Percentiles rank a stretch among this genome's conserved stretches.
These are phyloP conservation scores for Talaromyces sp. DNA, from an alignment of 2,329 filamentous ascomycete genomes.

Conservation along the genomic window DNA sequence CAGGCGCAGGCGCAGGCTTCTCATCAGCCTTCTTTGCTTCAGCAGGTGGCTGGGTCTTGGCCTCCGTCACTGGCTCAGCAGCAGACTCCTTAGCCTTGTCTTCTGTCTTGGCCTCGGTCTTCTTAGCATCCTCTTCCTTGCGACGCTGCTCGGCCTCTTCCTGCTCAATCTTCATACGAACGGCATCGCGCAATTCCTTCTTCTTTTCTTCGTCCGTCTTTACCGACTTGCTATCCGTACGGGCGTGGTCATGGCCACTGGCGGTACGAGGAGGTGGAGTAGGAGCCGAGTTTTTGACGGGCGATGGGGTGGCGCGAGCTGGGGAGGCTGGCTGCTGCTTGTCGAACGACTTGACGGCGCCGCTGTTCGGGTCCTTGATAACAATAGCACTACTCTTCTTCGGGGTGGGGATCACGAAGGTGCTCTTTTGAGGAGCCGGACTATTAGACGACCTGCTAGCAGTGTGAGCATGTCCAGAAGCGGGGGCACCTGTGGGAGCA, in stretches of 20 bases:
- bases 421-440: constrained; percentile 57
- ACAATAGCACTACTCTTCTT: constrained; percentile 71
- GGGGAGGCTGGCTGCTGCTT: constrained; percentile 59
- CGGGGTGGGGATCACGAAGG: constrained; percentile 57
- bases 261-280: constrained; percentile 70
- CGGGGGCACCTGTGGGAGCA: constrained; percentile 45
- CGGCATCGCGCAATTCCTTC: constrained; percentile 62
- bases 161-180: constrained; percentile 51
- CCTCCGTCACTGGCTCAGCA: constrained; percentile 11
- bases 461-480: constrained; percentile 43
- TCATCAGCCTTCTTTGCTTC: constrained; percentile 20
- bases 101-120: constrained; percentile 27
- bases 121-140: constrained; percentile 44
- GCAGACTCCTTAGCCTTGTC: constrained; percentile 17
- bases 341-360: constrained; percentile 65
- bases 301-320: constrained; percentile 51
- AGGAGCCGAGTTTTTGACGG: constrained; percentile 60
- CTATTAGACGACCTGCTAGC: constrained; percentile 51
- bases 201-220: constrained; percentile 80
- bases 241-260: constrained; percentile 54
- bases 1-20: constrained; percentile 22
- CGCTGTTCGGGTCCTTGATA: constrained; percentile 79
- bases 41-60: constrained; percentile 12
- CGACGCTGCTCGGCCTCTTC: constrained; percentile 50
- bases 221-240: constrained; percentile 63